Percentiles rank a stretch among this genome's conserved stretches.
These are phyloP conservation scores for Alternaria sp. DNA, from an alignment of 2,329 filamentous ascomycete genomes.

Conservation along the genomic window DNA sequence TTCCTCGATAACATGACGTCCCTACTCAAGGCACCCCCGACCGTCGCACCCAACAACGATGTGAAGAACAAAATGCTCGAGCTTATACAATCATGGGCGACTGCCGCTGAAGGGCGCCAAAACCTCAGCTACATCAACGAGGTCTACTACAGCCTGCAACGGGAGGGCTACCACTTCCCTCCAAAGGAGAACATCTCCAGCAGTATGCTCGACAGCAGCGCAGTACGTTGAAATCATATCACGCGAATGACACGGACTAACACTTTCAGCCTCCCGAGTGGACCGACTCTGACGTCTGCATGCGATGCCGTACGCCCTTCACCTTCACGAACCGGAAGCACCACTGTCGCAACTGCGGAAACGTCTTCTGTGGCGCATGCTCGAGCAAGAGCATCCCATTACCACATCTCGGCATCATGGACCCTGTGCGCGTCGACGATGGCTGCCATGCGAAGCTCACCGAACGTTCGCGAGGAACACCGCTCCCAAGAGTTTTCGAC, in stretches of 20 bases:
- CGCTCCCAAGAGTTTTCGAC: constrained; percentile 54
- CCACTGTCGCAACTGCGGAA: constrained; percentile 96
- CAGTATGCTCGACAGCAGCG: constrained; percentile 97
- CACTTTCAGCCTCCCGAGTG: constrained; percentile 82
- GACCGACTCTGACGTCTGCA: constrained; percentile 97
- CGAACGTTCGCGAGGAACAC: constrained; percentile 65
- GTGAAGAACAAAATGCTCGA: constrained; percentile 92
- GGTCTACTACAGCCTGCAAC: constrained; percentile 81
- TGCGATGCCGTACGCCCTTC: constrained; percentile 94
- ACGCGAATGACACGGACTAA: background rate
- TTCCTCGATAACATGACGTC: constrained; percentile 98
- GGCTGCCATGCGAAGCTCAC: constrained; percentile 91
- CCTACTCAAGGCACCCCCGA: constrained; percentile 79
- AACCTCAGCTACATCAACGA: constrained; percentile 87
- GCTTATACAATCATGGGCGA: constrained; percentile 91
- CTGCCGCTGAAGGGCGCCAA: constrained; percentile 82
- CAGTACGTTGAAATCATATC: constrained; percentile 63
- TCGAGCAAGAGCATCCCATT: constrained; percentile 87
- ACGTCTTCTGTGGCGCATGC: constrained; percentile 95
- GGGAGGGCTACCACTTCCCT: constrained; percentile 87
- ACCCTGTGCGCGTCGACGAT: constrained; percentile 92
- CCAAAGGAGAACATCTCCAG: constrained; percentile 86
- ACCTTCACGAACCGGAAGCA: constrained; percentile 99
- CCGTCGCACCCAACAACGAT: constrained; percentile 77
- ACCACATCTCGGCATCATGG: constrained; percentile 89